phyloP scores from a whole-genome alignment of 139 green algal genomes.

The Haematococcus lacustris region DNA sequence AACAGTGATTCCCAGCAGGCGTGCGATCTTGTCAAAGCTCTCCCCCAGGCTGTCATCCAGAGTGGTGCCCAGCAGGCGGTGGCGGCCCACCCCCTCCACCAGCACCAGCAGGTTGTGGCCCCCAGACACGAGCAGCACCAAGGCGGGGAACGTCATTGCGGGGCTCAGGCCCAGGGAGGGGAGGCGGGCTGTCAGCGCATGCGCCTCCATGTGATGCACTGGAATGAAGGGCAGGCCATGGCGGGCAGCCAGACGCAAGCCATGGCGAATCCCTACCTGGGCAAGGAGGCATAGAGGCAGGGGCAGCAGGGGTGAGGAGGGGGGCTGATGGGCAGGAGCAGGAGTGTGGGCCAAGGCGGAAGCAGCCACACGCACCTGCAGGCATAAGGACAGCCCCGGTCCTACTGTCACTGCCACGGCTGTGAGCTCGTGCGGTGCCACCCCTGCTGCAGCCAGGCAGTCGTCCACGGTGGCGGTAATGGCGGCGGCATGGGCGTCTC shows the following conservation, averaged over 20 bases:
- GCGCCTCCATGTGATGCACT: slow-evolving; percentile 93
- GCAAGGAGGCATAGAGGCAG: not conserved
- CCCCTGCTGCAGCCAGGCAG: slow-evolving; percentile 42
- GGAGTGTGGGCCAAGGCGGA: not conserved
- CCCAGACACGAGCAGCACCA: slow-evolving; percentile 76
- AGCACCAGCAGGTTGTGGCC: slow-evolving; percentile 87
- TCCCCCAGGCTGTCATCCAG: slow-evolving; percentile 49
- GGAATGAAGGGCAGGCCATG: slow-evolving; percentile 62
- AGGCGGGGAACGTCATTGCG: slow-evolving; percentile 52
- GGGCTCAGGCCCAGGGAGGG: slow-evolving; percentile 3
- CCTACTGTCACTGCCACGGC: slow-evolving; percentile 84
- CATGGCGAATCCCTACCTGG: slow-evolving; percentile 34
- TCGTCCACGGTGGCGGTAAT: slow-evolving; percentile 62
- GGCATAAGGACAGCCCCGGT: slow-evolving; percentile 80
- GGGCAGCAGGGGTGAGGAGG: not conserved
- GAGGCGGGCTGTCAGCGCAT: slow-evolving; percentile 68
- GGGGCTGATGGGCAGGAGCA: too few species aligned
- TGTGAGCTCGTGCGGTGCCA: slow-evolving; percentile 34
- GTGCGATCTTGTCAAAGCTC: slow-evolving; percentile 90
- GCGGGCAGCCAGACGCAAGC: slow-evolving; percentile 38
- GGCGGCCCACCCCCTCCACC: slow-evolving; percentile 29
- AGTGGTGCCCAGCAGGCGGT: slow-evolving; percentile 36
- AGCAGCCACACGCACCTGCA: slow-evolving; percentile 38
- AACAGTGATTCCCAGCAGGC: slow-evolving; percentile 74
- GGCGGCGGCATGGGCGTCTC: slow-evolving; percentile 68